Evolutionary conservation across 2,329 filamentous ascomycete genomes (phyloP), one percentile per base, ranked within the genome.

Genomic region (Dactylonectria macrodidyma): DNA sequence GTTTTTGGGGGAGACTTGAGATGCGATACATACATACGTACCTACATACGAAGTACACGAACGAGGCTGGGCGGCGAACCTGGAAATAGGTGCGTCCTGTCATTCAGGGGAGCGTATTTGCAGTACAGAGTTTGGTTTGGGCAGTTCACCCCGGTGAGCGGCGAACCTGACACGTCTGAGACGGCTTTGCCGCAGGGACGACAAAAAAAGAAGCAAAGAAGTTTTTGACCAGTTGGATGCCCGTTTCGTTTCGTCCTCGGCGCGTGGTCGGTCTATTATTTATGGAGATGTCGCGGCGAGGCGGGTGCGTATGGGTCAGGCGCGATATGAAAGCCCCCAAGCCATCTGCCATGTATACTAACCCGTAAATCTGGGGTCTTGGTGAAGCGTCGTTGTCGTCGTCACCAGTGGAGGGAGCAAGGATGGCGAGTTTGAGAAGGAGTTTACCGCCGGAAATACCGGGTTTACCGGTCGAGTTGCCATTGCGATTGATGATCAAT

Each of bases 381-480:
- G 33, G 33, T 54, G 51, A 54, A 36, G 16, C 33, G 33, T 36
- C n/a, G n/a, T 44, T 14, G 41, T n/a, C 41, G 41, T n/a, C 16
- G 34, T 33, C 50, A 54, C 11, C 26, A 30, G 7, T 7, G 26
- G 30, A 24, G 34, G 16, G 26, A 19, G 30, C 50, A 52, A 19
- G 50, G 50, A 4, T 34, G 50, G 14, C 10, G 33, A 33, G 33
- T 10, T 36, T 54, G 50, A 6, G n/a, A 16, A 24, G n/a, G 33
- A 33, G 33, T 19, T 36, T 54, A 10, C 16, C 51, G 51, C n/a
- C 51, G 51, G 51, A 19, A 54, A 54, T 54, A 54, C 5, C 51
- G 51, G 51, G 33, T 22, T 36, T 54, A 54, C n/a, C 30, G n/a
- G 51, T 12, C 5, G 9, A 36, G 36, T 22, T 36, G 11, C 5